Evolutionary conservation across 1,284 basidiomycete species (phyloP), one percentile per base, ranked within the genome.

Genomic region (Flammula alnicola): DNA sequence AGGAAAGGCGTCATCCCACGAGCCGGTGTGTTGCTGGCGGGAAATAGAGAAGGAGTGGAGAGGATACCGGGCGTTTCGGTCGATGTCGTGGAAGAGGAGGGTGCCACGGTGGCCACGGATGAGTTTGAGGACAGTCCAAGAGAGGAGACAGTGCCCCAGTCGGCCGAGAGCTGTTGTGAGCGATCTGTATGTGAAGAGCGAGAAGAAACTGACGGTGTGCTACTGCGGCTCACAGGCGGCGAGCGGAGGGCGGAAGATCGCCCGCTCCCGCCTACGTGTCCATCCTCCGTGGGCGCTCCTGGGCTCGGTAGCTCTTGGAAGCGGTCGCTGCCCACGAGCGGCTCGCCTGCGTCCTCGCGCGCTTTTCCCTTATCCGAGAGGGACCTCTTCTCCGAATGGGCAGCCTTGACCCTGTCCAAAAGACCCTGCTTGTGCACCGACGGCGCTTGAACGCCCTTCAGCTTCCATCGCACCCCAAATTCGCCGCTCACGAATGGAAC

Each of bases 401-500:
- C n/a, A 3, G 49, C 48, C 49, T 56, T 56, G 10, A 69, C 68
- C 8, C 62, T 62, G 5, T 61, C 62, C 14, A 70, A 37, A 20
- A 71, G 47, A 4, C 63, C 65, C 55, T 56, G 60, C 67, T 70
- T 71, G 53, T 64, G 56, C 8, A 74, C 68, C 2, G 75, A 62
- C 14, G 68, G 66, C 11, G 71, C 67, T 30, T 80, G 76, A 11
- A 82, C 81, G 56, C 83, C 76, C 70, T 84, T 87, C 69, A 92
- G 80, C 64, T 83, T 86, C 90, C 90, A 93, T 40, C 79, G 76
- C 30, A 87, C 79, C 11, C 76, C 81, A 62, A 93, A 93, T 60
- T 89, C 78, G 54, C 91, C 91, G 31, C 72, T 70, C 40, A 92
- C 81, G 52, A 91, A 79, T 0, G 91, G 90, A 0, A 93, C 84